Conservation (phyloP, 2,329 filamentous ascomycete genomes). For the Cordyceps tenuipes region DNA sequence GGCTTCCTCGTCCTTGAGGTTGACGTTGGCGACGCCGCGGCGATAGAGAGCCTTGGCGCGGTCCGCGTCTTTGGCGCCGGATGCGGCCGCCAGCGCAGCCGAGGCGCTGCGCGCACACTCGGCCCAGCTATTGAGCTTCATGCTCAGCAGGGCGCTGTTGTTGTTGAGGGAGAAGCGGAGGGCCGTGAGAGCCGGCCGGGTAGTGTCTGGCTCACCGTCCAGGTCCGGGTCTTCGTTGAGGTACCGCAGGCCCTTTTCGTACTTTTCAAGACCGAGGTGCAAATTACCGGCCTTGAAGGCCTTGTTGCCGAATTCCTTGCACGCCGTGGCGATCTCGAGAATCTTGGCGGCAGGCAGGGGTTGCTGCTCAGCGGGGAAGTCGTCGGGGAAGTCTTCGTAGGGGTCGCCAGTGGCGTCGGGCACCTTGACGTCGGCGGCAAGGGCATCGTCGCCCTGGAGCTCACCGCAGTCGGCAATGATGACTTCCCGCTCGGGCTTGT, state of each 20-base stretch:
- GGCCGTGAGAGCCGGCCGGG: slow-evolving; percentile 57
- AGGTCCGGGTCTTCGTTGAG: slow-evolving; percentile 74
- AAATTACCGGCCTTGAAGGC: slow-evolving; percentile 78
- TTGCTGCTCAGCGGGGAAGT: slow-evolving; percentile 50
- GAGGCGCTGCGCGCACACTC: slow-evolving; percentile 64
- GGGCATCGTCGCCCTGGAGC: slow-evolving; percentile 63
- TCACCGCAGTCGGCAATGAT: slow-evolving; percentile 79
- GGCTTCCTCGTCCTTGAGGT: slow-evolving; percentile 75
- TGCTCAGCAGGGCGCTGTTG: slow-evolving; percentile 78
- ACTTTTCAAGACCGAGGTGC: slow-evolving; percentile 71
- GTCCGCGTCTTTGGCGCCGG: slow-evolving; percentile 61
- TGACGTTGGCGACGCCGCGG: slow-evolving; percentile 65
- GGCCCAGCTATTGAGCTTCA: slow-evolving; percentile 66
- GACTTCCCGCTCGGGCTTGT: slow-evolving; percentile 70
- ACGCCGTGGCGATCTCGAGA: slow-evolving; percentile 69
- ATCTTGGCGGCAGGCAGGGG: slow-evolving; percentile 60
- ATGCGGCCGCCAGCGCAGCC: slow-evolving; percentile 62
- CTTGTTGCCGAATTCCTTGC: slow-evolving; percentile 88
- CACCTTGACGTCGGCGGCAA: slow-evolving; percentile 56
- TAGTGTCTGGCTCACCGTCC: slow-evolving; percentile 62
- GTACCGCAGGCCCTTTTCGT: slow-evolving; percentile 87
- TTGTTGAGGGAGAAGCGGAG: slow-evolving; percentile 81
- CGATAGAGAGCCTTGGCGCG: slow-evolving; percentile 86
- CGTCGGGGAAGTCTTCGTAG: slow-evolving; percentile 94
- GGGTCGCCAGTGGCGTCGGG: slow-evolving; percentile 79